Evolutionary conservation across 2,329 filamentous ascomycete genomes (phyloP).

Genomic region (Exophiala bonariae): DNA sequence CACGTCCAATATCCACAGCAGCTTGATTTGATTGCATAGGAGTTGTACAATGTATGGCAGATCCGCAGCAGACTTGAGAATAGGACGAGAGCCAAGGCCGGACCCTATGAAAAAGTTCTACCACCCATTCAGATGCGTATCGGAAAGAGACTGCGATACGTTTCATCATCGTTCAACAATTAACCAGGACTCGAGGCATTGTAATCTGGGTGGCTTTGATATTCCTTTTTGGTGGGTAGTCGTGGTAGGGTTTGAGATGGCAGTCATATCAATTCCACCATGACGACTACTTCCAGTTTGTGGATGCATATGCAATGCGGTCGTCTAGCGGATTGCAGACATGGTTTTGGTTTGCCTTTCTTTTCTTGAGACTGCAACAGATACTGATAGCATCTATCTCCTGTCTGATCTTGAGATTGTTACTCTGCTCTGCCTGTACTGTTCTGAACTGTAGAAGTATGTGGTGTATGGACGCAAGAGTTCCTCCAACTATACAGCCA

Average conservation of each 20-base stretch:
- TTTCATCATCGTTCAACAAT: too few relatives aligned
- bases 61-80: too few relatives aligned
- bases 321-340: slow-evolving; percentile 18
- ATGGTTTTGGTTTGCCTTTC: slow-evolving; percentile 18
- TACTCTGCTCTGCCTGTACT: slow-evolving; percentile 47
- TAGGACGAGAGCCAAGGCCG: too few relatives aligned
- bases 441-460: slow-evolving; percentile 64
- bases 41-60: not conserved
- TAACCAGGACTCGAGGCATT: too few relatives aligned
- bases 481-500: slow-evolving; percentile 30
- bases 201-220: too few relatives aligned
- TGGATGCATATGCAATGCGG: not conserved
- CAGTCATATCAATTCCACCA: too few relatives aligned
- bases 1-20: not conserved
- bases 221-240: too few relatives aligned
- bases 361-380: slow-evolving; percentile 23
- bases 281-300: too few relatives aligned
- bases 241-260: too few relatives aligned
- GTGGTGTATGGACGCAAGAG: slow-evolving; percentile 60
- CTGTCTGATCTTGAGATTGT: slow-evolving; percentile 23
- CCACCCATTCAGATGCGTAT: too few relatives aligned
- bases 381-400: slow-evolving; percentile 29
- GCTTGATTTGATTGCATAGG: not conserved
- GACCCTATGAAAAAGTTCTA: too few relatives aligned
- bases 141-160: too few relatives aligned